phyloP scores from a whole-genome alignment of 306 rosid species.

The Mimosa bimucronata region DNA sequence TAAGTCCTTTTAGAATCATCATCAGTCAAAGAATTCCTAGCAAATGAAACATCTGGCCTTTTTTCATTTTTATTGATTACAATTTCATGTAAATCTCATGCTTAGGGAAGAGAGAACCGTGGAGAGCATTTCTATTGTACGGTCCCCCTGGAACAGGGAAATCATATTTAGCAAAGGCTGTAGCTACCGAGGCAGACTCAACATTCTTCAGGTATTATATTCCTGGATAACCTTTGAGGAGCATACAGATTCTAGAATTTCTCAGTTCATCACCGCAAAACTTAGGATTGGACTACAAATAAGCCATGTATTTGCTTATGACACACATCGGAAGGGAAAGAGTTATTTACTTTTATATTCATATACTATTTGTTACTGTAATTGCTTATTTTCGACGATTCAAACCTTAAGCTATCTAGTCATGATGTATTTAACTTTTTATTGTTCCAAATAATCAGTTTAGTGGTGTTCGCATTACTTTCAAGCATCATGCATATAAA shows the following conservation, averaged over 20 bases:
- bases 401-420: background rate
- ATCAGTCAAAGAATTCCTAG: background rate
- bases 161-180: slow-evolving; percentile 88
- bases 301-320: background rate
- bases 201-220: slow-evolving; percentile 72
- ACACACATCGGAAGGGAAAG: background rate
- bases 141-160: slow-evolving; percentile 95
- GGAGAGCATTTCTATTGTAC: slow-evolving; percentile 82
- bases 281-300: background rate
- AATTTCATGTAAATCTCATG: slow-evolving; percentile 21
- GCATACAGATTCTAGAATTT: background rate
- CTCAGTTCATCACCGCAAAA: background rate
- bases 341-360: background rate
- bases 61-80: background rate
- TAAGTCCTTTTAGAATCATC: background rate
- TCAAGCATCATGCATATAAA: background rate
- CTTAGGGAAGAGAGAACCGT: slow-evolving; percentile 78
- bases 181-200: slow-evolving; percentile 86
- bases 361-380: background rate
- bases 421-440: background rate
- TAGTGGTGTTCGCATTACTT: background rate
- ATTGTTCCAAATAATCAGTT: slow-evolving; percentile 7
- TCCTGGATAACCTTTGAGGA: background rate
- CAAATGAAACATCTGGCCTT: background rate
- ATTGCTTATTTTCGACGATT: background rate